A percentile compares a stretch with the other conserved stretches of the same genome.
Evolutionary conservation across 345 rosid genomes (phyloP).

Genomic region (Ceriops zippeliana): DNA sequence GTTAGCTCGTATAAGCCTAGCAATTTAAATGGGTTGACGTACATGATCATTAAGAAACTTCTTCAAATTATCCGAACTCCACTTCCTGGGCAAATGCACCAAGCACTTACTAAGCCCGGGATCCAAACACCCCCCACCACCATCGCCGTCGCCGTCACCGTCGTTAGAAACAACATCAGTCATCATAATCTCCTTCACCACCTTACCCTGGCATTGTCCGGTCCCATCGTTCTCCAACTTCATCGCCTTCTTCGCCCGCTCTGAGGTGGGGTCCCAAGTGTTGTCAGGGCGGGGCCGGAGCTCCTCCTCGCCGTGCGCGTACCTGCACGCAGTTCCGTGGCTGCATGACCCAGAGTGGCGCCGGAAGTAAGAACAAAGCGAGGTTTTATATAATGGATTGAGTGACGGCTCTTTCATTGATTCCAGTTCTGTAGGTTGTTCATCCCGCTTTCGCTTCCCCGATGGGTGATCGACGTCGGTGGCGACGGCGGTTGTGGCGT

Average conservation of each 20-base stretch:
- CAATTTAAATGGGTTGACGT: neutral
- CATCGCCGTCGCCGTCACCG: conserved; percentile 42
- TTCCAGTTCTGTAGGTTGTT: neutral
- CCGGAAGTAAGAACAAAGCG: conserved; percentile 86
- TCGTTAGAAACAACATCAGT: conserved; percentile 44
- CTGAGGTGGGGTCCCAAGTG: conserved; percentile 97
- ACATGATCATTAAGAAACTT: conserved; percentile 67
- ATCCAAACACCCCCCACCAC: conserved; percentile 37
- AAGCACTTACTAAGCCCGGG: conserved; percentile 64
- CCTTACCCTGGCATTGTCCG: conserved; percentile 18
- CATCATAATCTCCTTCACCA: conserved; percentile 46
- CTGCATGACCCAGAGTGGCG: conserved; percentile 50
- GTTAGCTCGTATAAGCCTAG: too few relatives aligned
- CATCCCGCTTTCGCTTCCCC: conserved; percentile 67
- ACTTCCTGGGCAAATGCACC: conserved; percentile 67
- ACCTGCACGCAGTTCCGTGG: conserved; percentile 72
- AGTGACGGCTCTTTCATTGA: conserved; percentile 21
- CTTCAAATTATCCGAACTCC: conserved; percentile 58
- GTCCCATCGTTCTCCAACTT: conserved; percentile 29
- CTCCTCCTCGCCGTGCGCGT: conserved; percentile 88
- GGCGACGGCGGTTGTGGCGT: conserved; percentile 14
- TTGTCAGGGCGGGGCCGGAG: conserved; percentile 68
- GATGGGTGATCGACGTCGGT: conserved; percentile 10
- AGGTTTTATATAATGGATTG: conserved; percentile 59
- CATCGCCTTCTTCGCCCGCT: conserved; percentile 61